Evolutionary conservation across 805 yeast genomes (phyloP).

Genomic region (Candida broadrunensis): DNA sequence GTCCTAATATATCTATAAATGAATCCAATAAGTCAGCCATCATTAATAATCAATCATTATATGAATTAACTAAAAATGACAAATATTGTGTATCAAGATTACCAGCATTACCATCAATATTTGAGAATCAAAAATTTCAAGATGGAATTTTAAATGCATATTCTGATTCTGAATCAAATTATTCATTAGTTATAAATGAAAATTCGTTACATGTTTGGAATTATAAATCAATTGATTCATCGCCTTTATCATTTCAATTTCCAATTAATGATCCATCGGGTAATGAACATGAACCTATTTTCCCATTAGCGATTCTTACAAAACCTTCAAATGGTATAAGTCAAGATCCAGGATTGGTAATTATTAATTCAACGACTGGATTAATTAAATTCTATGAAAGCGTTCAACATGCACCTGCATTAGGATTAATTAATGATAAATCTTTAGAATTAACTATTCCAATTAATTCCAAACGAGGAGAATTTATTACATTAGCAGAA

Average conservation of each 20-base stretch:
- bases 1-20: background rate
- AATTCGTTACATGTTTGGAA: slow-evolving; percentile 64
- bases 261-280: slow-evolving; percentile 26
- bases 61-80: slow-evolving; percentile 56
- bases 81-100: slow-evolving; percentile 56
- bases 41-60: background rate
- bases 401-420: slow-evolving; percentile 66
- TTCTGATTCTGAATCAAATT: slow-evolving; percentile 45
- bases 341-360: slow-evolving; percentile 66
- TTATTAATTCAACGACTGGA: slow-evolving; percentile 60
- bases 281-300: slow-evolving; percentile 6
- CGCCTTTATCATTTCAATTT: slow-evolving; percentile 57
- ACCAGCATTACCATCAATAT: slow-evolving; percentile 52
- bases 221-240: slow-evolving; percentile 57
- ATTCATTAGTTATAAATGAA: slow-evolving; percentile 49
- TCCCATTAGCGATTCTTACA: slow-evolving; percentile 58
- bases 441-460: slow-evolving; percentile 42
- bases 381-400: slow-evolving; percentile 67
- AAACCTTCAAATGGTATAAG: slow-evolving; percentile 50
- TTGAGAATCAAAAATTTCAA: slow-evolving; percentile 9
- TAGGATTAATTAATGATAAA: slow-evolving; percentile 50
- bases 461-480: slow-evolving; percentile 38
- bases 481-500: slow-evolving; percentile 53
- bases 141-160: slow-evolving; percentile 32
- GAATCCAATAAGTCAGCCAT: background rate